Evolutionary conservation across 2,329 filamentous ascomycete genomes (phyloP), one percentile per base, ranked within the genome.

Genomic region (Talaromyces pinophilus): DNA sequence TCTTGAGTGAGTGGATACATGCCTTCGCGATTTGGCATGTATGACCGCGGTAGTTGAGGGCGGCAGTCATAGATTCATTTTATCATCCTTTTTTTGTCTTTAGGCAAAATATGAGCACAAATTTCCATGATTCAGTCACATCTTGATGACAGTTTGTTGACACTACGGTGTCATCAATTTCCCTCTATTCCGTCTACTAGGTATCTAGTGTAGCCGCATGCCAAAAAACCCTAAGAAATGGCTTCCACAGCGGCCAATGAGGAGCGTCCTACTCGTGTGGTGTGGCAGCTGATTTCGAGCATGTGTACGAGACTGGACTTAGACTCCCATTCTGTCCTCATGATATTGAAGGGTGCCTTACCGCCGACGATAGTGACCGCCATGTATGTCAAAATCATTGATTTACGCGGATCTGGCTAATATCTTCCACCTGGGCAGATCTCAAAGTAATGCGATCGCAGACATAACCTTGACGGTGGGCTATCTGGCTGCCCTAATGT

Each of bases 401-500:
- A n/a, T 17, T 42, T 6, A 17, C 15, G 17, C 11, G 15, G 40
- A 42, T 42, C 17, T 42, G 17, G 40, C 40, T 42, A 42, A 42
- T n/a, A 42, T n/a, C 15, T 42, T 17, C 17, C 25, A 25, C 25
- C 25, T 25, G 25, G 25, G 25, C 13, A 42, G 40, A 42, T 42
- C 40, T 42, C 40, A 42, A 7, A 42, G 40, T n/a, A 42, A n/a
- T 42, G 40, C 15, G 5, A 42, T 42, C 15, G 40, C 40, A 42
- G 40, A 42, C 15, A 42, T 42, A 42, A 42, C 40, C 40, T 42
- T n/a, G 40, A 42, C 40, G 40, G 40, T 42, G 40, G 40, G 40
- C 40, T 42, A 42, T n/a, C 40, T 42, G 40, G 79, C 90, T 2
- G 85, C 87, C 52, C 86, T 92, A 69, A 84, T 90, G 67, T 83